Percentiles rank a stretch among this genome's conserved stretches.
These are phyloP conservation scores for Royoungia palumana DNA, from an alignment of 768 basidiomycete genomes.

Conservation along the genomic window DNA sequence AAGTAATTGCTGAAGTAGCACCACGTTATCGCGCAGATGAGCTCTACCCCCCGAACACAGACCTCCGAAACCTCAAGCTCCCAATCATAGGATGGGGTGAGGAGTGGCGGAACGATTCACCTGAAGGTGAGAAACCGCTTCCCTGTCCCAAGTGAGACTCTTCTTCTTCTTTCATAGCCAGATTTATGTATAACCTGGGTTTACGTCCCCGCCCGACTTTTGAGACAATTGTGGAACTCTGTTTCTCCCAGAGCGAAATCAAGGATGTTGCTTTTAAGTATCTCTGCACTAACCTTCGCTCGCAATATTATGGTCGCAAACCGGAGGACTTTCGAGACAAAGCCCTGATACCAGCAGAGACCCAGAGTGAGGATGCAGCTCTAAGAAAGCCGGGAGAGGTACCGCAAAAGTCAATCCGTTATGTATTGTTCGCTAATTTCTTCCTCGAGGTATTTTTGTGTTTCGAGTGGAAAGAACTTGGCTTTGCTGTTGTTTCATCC, in stretches of 20 bases:
- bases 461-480: constrained; percentile 49
- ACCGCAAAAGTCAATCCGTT: constrained; percentile 27
- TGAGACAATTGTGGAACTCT: constrained; percentile 59
- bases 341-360: constrained; percentile 1
- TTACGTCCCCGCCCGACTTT: constrained; percentile 63
- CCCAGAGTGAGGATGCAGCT: neutral
- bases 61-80: constrained; percentile 63
- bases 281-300: constrained; percentile 48
- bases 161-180: constrained; percentile 43
- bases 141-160: neutral
- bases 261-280: constrained; percentile 66
- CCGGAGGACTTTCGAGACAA: constrained; percentile 32
- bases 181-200: constrained; percentile 69
- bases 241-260: constrained; percentile 50
- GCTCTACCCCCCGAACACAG: constrained; percentile 78
- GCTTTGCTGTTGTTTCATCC: constrained; percentile 62
- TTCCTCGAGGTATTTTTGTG: constrained; percentile 42
- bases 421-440: constrained; percentile 48
- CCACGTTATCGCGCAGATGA: constrained; percentile 57
- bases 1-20: constrained; percentile 26
- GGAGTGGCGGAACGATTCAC: constrained; percentile 71
- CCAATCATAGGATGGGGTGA: constrained; percentile 83
- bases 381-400: constrained; percentile 1
- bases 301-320: constrained; percentile 40
- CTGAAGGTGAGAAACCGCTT: constrained; percentile 61